Evolutionary conservation across 2,329 filamentous ascomycete species (phyloP).

Genomic region (Onygena corvina): DNA sequence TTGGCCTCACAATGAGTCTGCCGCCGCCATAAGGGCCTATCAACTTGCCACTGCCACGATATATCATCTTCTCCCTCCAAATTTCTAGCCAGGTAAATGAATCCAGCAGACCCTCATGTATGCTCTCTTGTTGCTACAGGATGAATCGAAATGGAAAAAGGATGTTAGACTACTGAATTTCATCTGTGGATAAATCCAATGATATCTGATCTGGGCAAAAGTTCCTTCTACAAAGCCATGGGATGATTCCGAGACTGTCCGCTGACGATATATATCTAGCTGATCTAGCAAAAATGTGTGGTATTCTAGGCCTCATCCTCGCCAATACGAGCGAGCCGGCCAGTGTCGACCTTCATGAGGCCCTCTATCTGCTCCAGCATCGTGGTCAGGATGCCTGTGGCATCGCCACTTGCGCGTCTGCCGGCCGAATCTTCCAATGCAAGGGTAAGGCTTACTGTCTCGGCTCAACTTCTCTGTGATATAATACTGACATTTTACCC

Average conservation of each 20-base stretch:
- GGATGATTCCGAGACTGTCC: no score
- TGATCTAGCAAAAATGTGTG: slow-evolving; percentile 42
- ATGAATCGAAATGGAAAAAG: slow-evolving; percentile 14
- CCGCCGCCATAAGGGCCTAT: background rate
- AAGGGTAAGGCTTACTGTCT: slow-evolving; percentile 40
- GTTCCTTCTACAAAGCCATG: background rate
- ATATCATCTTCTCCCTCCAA: no score
- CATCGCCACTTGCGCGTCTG: slow-evolving; percentile 61
- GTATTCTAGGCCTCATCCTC: slow-evolving; percentile 50
- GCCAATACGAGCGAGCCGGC: slow-evolving; percentile 45
- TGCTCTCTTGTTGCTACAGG: background rate
- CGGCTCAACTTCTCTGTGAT: no score
- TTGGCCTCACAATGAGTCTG: background rate
- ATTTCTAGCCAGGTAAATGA: no score
- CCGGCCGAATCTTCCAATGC: slow-evolving; percentile 73
- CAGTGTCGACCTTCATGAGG: slow-evolving; percentile 56
- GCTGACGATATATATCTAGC: no score
- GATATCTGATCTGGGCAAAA: slow-evolving; percentile 15
- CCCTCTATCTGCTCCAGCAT: slow-evolving; percentile 60
- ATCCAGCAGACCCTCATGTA: background rate
- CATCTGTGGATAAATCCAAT: slow-evolving; percentile 30
- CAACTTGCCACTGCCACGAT: background rate
- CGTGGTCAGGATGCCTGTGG: slow-evolving; percentile 81
- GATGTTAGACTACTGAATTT: slow-evolving; percentile 41
- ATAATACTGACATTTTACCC: no score